Conservation (phyloP, 192 early-diverging fungal genomes). For the Backusella westeae region DNA sequence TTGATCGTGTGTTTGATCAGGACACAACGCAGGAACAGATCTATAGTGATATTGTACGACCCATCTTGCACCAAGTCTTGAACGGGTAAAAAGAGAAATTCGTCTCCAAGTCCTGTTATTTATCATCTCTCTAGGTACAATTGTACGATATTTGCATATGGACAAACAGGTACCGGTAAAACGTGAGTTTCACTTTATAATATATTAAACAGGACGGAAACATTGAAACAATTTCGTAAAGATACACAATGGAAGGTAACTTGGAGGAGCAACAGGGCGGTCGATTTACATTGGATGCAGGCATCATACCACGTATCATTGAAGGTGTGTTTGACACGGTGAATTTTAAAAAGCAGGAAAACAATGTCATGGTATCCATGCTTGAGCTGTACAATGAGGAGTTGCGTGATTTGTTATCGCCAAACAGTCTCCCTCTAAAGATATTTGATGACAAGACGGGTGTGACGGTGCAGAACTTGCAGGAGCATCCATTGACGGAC, state of each 20-base stretch:
- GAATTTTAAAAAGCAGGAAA: conserved; percentile 68
- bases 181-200: conserved; percentile 49
- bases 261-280: conserved; percentile 48
- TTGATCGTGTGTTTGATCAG: conserved; percentile 88
- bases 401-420: conserved; percentile 82
- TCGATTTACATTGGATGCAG: conserved; percentile 50
- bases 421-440: conserved; percentile 53
- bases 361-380: conserved; percentile 81
- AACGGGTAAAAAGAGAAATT: conserved; percentile 28
- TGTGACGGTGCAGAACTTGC: conserved; percentile 78
- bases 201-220: neutral
- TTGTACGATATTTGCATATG: conserved; percentile 84
- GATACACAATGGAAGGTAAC: conserved; percentile 93
- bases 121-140: conserved; percentile 53
- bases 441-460: conserved; percentile 69
- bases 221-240: neutral
- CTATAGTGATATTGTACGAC: conserved; percentile 73
- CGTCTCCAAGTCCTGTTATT: neutral
- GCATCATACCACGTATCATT: conserved; percentile 90
- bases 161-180: conserved; percentile 93
- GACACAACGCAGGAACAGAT: conserved; percentile 74
- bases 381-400: conserved; percentile 97
- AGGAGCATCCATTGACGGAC: conserved; percentile 73
- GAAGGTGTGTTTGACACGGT: conserved; percentile 75
- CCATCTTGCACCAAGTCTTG: conserved; percentile 81